A percentile compares a stretch with the other conserved stretches of the same genome.
phyloP scores from a whole-genome alignment of 1,284 basidiomycete species.

The Sphagnurus paluster region DNA sequence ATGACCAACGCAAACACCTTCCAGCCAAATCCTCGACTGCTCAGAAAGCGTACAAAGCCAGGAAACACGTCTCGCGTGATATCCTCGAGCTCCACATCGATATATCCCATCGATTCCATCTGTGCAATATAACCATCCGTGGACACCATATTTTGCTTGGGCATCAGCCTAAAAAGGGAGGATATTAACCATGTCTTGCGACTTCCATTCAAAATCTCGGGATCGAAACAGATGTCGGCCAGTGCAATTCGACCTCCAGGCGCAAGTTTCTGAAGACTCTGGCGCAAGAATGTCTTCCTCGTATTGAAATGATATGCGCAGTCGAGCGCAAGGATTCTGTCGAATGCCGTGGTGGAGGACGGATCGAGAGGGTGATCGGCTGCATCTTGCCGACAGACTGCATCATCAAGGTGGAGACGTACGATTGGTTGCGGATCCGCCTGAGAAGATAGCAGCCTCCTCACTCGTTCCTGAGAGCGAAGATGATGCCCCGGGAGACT shows the following conservation, averaged over 20 bases:
- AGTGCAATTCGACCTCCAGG: slow-evolving; percentile 59
- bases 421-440: slow-evolving; percentile 24
- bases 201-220: slow-evolving; percentile 23
- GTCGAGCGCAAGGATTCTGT: slow-evolving; percentile 60
- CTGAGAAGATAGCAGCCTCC: slow-evolving; percentile 19
- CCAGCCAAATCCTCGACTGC: slow-evolving; percentile 42
- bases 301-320: slow-evolving; percentile 73
- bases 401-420: slow-evolving; percentile 47
- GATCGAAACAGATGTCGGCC: slow-evolving; percentile 61
- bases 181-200: slow-evolving; percentile 25
- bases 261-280: slow-evolving; percentile 45
- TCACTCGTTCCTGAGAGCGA: slow-evolving; percentile 47
- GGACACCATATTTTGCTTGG: slow-evolving; percentile 51
- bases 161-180: slow-evolving; percentile 47
- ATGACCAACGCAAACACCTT: slow-evolving; percentile 43
- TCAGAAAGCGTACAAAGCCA: slow-evolving; percentile 54
- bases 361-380: slow-evolving; percentile 43
- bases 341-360: slow-evolving; percentile 32
- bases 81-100: slow-evolving; percentile 57
- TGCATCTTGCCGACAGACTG: slow-evolving; percentile 38
- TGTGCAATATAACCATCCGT: slow-evolving; percentile 44
- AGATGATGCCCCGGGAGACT: slow-evolving; percentile 51
- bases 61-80: slow-evolving; percentile 63
- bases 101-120: slow-evolving; percentile 54
- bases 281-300: slow-evolving; percentile 47